These are phyloP conservation scores for Leccinum longicurvipes DNA, from an alignment of 768 basidiomycete species.

Conservation along the genomic window DNA sequence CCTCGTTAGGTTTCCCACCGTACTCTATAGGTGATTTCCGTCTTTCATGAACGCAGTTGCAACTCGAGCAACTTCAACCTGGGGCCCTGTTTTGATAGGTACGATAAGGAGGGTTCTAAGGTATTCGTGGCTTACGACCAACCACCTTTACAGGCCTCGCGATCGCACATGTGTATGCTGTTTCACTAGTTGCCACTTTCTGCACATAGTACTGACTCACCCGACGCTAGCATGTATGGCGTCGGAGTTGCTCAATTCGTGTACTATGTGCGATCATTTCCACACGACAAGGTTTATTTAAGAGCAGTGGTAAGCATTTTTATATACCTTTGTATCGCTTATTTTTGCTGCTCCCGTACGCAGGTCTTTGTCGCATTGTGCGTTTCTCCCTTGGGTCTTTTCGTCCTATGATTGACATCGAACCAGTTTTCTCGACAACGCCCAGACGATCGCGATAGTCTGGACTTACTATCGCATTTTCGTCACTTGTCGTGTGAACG, in stretches of 20 bases:
- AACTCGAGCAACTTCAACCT: not conserved
- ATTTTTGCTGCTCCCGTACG: not conserved
- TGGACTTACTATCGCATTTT: conserved; percentile 1
- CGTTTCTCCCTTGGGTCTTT: not conserved
- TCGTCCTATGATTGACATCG: not conserved
- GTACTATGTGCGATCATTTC: conserved; percentile 19
- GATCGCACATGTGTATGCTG: conserved; percentile 12
- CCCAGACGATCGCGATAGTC: not conserved
- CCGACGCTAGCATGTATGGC: conserved; percentile 17
- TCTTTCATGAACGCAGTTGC: conserved; percentile 5
- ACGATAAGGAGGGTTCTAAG: not conserved
- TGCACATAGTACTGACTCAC: not conserved
- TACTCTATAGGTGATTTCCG: not conserved
- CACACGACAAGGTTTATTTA: conserved; percentile 7
- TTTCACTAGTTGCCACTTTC: not conserved
- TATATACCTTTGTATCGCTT: not conserved
- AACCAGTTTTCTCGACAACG: conserved; percentile 7
- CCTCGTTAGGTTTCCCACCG: not conserved
- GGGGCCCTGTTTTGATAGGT: conserved; percentile 20
- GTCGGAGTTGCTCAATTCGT: conserved; percentile 15
- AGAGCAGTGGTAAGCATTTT: conserved; percentile 14
- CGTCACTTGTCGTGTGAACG: conserved; percentile 7
- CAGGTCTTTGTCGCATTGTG: conserved; percentile 13
- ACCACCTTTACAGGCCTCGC: conserved; percentile 19
- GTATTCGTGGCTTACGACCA: not conserved